These are phyloP conservation scores for Hyphopichia burtonii DNA, from an alignment of 1,139 yeast genomes.

Conservation along the genomic window DNA sequence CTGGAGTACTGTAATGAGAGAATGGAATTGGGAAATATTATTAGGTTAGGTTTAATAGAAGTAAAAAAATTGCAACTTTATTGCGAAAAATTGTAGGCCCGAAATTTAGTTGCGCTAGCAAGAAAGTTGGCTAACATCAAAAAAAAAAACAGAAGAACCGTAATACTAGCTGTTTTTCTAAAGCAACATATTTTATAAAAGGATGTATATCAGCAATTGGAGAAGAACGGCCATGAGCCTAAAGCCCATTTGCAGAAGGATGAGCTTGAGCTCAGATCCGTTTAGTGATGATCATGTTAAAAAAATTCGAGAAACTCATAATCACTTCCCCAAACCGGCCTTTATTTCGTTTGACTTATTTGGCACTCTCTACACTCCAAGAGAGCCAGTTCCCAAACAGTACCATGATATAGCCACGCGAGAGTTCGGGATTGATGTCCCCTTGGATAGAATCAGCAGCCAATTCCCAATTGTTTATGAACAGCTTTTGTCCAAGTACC, in stretches of 20 bases:
- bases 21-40: constrained; percentile 74
- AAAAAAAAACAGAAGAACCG: too few species aligned
- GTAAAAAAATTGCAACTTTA: not conserved
- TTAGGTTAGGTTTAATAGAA: constrained; percentile 27
- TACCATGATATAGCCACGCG: constrained; percentile 47
- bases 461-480: constrained; percentile 31
- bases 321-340: constrained; percentile 41
- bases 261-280: constrained; percentile 22
- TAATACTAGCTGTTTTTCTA: too few species aligned
- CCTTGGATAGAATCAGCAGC: constrained; percentile 22
- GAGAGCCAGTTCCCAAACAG: constrained; percentile 50
- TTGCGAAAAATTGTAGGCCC: not conserved
- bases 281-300: constrained; percentile 22
- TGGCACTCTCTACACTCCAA: constrained; percentile 62
- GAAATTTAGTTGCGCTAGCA: too few species aligned
- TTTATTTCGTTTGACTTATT: constrained; percentile 66
- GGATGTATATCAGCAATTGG: not conserved
- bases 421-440: constrained; percentile 41
- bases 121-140: too few species aligned
- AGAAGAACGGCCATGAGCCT: not conserved
- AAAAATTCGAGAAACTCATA: constrained; percentile 29
- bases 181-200: too few species aligned
- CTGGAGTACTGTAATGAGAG: constrained; percentile 69
- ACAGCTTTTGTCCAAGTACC: constrained; percentile 33
- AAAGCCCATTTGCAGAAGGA: too few species aligned